Evolutionary conservation across 2,329 filamentous ascomycete species (phyloP).

Genomic region (Aspergillus neotritici): DNA sequence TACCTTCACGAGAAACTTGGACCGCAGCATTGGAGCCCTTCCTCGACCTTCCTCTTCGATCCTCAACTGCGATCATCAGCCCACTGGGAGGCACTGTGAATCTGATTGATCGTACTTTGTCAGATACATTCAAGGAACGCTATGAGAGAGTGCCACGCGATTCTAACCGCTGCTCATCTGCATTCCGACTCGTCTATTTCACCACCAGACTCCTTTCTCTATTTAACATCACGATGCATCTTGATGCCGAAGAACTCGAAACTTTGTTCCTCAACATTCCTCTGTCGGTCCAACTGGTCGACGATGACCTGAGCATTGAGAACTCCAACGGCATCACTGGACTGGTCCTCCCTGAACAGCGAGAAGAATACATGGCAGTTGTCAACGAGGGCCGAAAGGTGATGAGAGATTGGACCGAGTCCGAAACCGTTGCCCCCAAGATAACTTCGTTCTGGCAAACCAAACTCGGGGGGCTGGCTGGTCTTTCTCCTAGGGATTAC

Average conservation of each 20-base stretch:
- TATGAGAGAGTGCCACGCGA: constrained; percentile 51
- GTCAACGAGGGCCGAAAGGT: constrained; percentile 47
- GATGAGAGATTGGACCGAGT: constrained; percentile 41
- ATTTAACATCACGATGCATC: constrained; percentile 28
- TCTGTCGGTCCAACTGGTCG: constrained; percentile 51
- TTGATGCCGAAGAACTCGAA: constrained; percentile 30
- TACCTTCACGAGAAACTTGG: constrained; percentile 65
- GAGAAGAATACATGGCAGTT: constrained; percentile 49
- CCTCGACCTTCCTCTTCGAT: constrained; percentile 34
- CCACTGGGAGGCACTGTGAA: constrained; percentile 65
- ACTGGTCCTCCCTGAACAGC: constrained; percentile 43
- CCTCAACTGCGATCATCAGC: constrained; percentile 68
- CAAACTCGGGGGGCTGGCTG: constrained; percentile 27
- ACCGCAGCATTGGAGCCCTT: constrained; percentile 54
- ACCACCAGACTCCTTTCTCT: constrained; percentile 53
- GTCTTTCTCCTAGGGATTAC: constrained; percentile 31
- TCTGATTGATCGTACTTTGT: constrained; percentile 45
- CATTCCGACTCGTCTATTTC: constrained; percentile 71
- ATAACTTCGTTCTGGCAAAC: constrained; percentile 31
- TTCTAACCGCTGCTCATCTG: constrained; percentile 62
- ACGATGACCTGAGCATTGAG: constrained; percentile 55
- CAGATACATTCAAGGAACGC: constrained; percentile 19
- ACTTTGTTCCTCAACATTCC: constrained; percentile 48
- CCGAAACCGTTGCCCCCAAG: constrained; percentile 12
- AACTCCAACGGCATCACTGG: constrained; percentile 52